Conservation (phyloP, 768 basidiomycete species). For the Infundibulicybe gibba region DNA sequence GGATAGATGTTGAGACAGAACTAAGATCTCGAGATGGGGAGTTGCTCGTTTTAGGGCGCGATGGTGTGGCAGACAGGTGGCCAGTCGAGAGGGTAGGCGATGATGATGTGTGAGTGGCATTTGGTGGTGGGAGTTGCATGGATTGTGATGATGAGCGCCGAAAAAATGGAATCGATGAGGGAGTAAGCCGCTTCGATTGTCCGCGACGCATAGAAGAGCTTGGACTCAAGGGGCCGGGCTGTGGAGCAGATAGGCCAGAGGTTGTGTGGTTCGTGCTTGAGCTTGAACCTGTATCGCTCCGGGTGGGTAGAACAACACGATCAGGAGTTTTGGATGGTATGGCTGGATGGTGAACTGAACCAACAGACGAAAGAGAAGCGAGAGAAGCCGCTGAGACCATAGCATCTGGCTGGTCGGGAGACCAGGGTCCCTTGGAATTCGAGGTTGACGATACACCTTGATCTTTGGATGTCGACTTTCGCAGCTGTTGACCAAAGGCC, state of each 20-base stretch:
- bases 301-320: slow-evolving; percentile 48
- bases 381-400: slow-evolving; percentile 79
- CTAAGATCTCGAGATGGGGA: slow-evolving; percentile 55
- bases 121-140: slow-evolving; percentile 60
- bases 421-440: slow-evolving; percentile 53
- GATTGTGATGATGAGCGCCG: slow-evolving; percentile 88
- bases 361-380: slow-evolving; percentile 69
- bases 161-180: slow-evolving; percentile 93
- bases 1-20: slow-evolving; percentile 49
- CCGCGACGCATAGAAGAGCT: slow-evolving; percentile 64
- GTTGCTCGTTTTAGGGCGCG: slow-evolving; percentile 35
- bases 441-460: slow-evolving; percentile 42
- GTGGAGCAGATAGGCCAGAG: slow-evolving; percentile 48
- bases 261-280: slow-evolving; percentile 64
- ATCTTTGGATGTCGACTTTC: slow-evolving; percentile 70
- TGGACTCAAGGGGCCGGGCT: slow-evolving; percentile 67
- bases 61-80: slow-evolving; percentile 34
- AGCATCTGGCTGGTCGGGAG: slow-evolving; percentile 67
- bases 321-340: slow-evolving; percentile 65
- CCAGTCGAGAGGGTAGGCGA: slow-evolving; percentile 44
- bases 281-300: slow-evolving; percentile 75
- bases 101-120: slow-evolving; percentile 46
- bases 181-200: slow-evolving; percentile 80
- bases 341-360: slow-evolving; percentile 54
- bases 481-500: slow-evolving; percentile 62